phyloP scores from a whole-genome alignment of 2,329 filamentous ascomycete genomes.

The Fusarium guadeloupense region DNA sequence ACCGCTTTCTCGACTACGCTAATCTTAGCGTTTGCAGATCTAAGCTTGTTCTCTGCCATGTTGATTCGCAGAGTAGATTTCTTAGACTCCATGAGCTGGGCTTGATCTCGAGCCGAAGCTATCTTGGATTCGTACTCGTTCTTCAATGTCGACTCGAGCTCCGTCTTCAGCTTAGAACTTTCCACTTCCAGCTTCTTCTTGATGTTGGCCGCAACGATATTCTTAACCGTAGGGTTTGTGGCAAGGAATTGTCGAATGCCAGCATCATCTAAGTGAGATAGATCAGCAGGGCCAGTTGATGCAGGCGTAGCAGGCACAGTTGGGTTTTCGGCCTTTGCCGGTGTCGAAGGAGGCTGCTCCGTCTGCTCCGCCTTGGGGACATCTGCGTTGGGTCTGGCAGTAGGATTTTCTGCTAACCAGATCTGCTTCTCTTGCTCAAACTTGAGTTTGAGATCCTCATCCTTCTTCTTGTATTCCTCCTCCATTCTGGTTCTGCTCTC shows the following conservation, averaged over 20 bases:
- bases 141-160: slow-evolving; percentile 59
- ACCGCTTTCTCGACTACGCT: slow-evolving; percentile 83
- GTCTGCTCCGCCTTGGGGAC: slow-evolving; percentile 22
- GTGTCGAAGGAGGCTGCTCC: slow-evolving; percentile 48
- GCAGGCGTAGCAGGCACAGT: slow-evolving; percentile 50
- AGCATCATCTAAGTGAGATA: slow-evolving; percentile 62
- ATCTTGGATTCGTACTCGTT: slow-evolving; percentile 66
- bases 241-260: slow-evolving; percentile 66
- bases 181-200: slow-evolving; percentile 76
- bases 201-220: slow-evolving; percentile 68
- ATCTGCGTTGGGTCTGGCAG: slow-evolving; percentile 39
- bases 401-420: slow-evolving; percentile 63
- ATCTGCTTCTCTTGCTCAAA: slow-evolving; percentile 72
- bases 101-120: slow-evolving; percentile 66
- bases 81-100: slow-evolving; percentile 77
- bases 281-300: slow-evolving; percentile 50
- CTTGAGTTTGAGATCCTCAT: slow-evolving; percentile 61
- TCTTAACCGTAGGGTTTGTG: slow-evolving; percentile 65
- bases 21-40: slow-evolving; percentile 74
- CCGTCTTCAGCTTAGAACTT: slow-evolving; percentile 66
- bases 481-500: slow-evolving; percentile 67
- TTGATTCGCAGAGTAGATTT: slow-evolving; percentile 79
- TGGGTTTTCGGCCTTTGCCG: slow-evolving; percentile 50
- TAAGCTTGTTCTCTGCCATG: slow-evolving; percentile 77
- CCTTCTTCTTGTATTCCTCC: slow-evolving; percentile 64